Evolutionary conservation across 2,329 filamentous ascomycete species (phyloP), one percentile per base, ranked within the genome.

Genomic region (Colletotrichum spinosum): DNA sequence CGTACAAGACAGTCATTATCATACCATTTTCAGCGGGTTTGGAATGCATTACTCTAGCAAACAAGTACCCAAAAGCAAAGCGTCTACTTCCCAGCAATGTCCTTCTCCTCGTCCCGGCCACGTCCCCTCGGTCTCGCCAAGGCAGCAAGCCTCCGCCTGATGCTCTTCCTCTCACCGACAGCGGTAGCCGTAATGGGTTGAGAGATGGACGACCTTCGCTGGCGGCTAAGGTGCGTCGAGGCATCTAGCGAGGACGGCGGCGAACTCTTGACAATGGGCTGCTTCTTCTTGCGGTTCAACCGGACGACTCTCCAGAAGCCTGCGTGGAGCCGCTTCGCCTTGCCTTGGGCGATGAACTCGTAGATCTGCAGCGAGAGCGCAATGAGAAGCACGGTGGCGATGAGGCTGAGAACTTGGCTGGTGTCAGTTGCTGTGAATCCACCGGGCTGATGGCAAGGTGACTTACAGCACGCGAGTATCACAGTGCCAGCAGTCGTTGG

Each of bases 311-410:
- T 34, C 35, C 39, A 41, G 1, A 8, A 13, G 8, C 12, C 33
- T 0, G n/a, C 11, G 12, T 46, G 56, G 3, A 62, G 25, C 5
- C 49, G 58, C 37, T 13, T 51, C 0, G 60, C 60, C 44, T 52
- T 50, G 0, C 61, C 61, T 4, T 52, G 53, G 1, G 65, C 53
- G 45, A 68, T 38, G 46, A 69, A 57, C 15, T 69, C 65, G 33
- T 68, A 68, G 2, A 69, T 59, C 12, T 65, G 45, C 0, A 69
- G 51, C 2, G 67, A 68, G 4, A 69, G n/a, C 6, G 53, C 55
- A 39, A 68, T 68, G 37, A 69, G 60, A 1, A 68, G 15, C 1
- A 66, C 9, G 2, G 67, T 69, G 17, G 52, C 67, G 4, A 69
- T 34, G 0, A 69, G 67, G 17, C 65, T 68, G 2, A 67, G 53